Percentiles rank a stretch among this genome's conserved stretches.
phyloP scores from a whole-genome alignment of 768 basidiomycete genomes.

The Psilocybe sp. region DNA sequence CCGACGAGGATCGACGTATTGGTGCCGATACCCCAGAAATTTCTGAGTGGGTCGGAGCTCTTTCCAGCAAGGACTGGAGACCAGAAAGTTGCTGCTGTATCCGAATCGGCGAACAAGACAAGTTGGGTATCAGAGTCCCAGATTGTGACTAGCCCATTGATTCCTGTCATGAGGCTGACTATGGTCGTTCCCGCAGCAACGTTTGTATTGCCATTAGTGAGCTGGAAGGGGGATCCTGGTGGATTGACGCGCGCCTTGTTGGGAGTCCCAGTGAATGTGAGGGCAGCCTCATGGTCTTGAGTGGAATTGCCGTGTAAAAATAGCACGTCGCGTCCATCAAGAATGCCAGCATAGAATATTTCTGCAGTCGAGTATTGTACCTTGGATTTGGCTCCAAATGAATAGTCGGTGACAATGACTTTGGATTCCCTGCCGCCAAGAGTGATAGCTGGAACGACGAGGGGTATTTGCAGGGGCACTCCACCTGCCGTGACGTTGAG shows the following conservation, averaged over 20 bases:
- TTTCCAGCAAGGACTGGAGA: constrained; percentile 57
- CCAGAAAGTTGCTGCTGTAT: constrained; percentile 73
- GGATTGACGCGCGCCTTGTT: constrained; percentile 29
- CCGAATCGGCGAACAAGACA: constrained; percentile 64
- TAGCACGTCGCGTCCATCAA: constrained; percentile 61
- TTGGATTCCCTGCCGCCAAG: constrained; percentile 74
- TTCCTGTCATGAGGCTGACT: constrained; percentile 54
- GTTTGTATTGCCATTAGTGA: constrained; percentile 13
- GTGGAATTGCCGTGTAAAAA: constrained; percentile 56
- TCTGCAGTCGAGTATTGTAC: constrained; percentile 72
- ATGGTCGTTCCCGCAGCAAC: constrained; percentile 31
- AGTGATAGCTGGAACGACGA: constrained; percentile 47
- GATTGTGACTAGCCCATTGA: constrained; percentile 55
- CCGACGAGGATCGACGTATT: constrained; percentile 65
- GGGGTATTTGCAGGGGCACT: constrained; percentile 56
- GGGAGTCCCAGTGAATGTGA: constrained; percentile 45
- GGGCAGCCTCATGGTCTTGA: constrained; percentile 54
- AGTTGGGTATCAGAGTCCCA: constrained; percentile 69
- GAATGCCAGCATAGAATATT: constrained; percentile 63
- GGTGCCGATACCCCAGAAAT: constrained; percentile 73
- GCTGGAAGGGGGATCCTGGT: constrained; percentile 28
- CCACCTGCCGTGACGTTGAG: constrained; percentile 54
- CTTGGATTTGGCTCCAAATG: constrained; percentile 57
- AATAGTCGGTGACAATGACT: constrained; percentile 68
- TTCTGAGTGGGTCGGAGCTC: constrained; percentile 40